These are phyloP conservation scores for Hortiboletus flavorubellus DNA, from an alignment of 768 basidiomycete species.

Conservation along the genomic window DNA sequence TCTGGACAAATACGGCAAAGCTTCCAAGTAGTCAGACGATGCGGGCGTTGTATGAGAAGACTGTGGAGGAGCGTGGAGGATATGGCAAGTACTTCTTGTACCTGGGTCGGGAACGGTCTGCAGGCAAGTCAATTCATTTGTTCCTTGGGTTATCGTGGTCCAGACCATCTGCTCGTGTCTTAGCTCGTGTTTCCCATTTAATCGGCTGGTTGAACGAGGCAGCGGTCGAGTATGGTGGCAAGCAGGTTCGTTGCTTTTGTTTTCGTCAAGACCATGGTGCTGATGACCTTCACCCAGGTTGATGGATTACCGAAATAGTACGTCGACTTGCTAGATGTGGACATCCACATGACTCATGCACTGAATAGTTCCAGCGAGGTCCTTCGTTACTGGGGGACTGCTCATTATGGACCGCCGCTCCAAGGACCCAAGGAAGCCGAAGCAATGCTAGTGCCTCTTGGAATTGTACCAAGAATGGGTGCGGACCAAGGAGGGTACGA, in stretches of 20 bases:
- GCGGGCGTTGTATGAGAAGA: not conserved
- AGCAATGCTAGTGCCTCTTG: not conserved
- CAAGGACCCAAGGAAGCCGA: not conserved
- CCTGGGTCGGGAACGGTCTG: too few species aligned
- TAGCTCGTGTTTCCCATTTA: not conserved
- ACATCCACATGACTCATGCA: not conserved
- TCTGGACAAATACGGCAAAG: slow-evolving; percentile 8
- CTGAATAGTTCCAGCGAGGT: not conserved
- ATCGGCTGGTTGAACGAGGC: slow-evolving; percentile 10
- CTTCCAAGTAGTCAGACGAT: not conserved
- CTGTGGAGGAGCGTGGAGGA: too few species aligned
- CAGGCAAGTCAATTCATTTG: not conserved
- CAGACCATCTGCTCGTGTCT: not conserved
- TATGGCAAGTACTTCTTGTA: too few species aligned
- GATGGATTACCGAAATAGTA: not conserved
- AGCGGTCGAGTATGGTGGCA: slow-evolving; percentile 9
- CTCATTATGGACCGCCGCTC: not conserved
- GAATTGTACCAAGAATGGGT: not conserved
- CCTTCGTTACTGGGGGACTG: not conserved
- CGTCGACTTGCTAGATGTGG: not conserved
- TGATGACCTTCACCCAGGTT: not conserved
- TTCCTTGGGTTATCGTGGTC: not conserved
- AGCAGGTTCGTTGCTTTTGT: slow-evolving; percentile 5
- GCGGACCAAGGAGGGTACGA: not conserved
- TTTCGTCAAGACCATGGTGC: too few species aligned